Conservation (phyloP, 768 basidiomycete genomes). For the Mycena leptocephala region DNA sequence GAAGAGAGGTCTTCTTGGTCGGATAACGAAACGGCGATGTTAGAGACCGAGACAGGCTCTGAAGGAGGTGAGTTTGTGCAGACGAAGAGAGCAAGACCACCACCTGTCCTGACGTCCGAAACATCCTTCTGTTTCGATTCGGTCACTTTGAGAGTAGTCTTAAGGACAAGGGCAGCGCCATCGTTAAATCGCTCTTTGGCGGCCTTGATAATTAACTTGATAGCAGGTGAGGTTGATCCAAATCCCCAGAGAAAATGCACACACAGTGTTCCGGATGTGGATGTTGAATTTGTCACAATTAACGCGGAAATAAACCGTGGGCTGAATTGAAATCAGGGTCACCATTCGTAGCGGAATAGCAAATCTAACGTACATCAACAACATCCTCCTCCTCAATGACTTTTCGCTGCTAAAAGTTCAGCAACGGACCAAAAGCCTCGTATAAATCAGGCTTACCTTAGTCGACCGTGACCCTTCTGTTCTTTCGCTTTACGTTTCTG, state of each 20-base stretch:
- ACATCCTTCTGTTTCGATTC: slow-evolving; percentile 75
- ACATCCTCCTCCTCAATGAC: slow-evolving; percentile 66
- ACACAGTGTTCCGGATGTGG: slow-evolving; percentile 89
- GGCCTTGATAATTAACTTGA: slow-evolving; percentile 84
- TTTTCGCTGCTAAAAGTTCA: slow-evolving; percentile 54
- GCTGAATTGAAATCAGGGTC: slow-evolving; percentile 56
- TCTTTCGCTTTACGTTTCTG: slow-evolving; percentile 80
- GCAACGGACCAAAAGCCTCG: not conserved
- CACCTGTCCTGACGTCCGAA: slow-evolving; percentile 78
- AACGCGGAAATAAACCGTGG: slow-evolving; percentile 85
- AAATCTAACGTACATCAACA: slow-evolving; percentile 73
- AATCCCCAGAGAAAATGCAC: slow-evolving; percentile 37
- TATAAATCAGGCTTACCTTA: slow-evolving; percentile 60
- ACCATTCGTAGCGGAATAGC: not conserved
- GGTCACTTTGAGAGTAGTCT: slow-evolving; percentile 79
- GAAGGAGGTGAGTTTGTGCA: slow-evolving; percentile 4
- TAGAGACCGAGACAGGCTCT: slow-evolving; percentile 81
- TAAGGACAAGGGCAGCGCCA: slow-evolving; percentile 79
- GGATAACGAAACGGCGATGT: slow-evolving; percentile 74
- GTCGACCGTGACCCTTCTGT: slow-evolving; percentile 60
- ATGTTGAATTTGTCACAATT: slow-evolving; percentile 93
- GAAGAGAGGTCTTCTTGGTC: slow-evolving; percentile 75
- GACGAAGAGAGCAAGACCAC: not conserved
- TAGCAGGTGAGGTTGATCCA: slow-evolving; percentile 28
- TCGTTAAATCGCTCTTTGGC: slow-evolving; percentile 87